phyloP scores from a whole-genome alignment of 2,329 filamentous ascomycete genomes.

The Colletotrichum navitas region DNA sequence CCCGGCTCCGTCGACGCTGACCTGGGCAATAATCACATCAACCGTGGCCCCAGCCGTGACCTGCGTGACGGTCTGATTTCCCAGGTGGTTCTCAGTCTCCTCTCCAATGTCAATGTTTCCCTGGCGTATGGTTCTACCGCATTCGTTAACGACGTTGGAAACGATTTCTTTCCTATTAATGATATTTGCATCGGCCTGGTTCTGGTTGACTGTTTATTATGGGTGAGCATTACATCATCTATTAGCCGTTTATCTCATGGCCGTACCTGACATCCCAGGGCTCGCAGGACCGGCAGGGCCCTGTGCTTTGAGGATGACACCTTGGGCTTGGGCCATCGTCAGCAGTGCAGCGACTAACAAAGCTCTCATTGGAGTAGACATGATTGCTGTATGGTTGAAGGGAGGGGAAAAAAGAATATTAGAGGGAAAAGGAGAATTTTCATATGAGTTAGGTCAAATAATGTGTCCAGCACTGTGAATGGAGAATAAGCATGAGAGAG shows the following conservation, averaged over 20 bases:
- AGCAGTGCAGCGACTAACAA: slow-evolving; percentile 52
- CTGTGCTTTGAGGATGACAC: slow-evolving; percentile 61
- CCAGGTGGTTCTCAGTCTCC: slow-evolving; percentile 65
- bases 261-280: slow-evolving; percentile 61
- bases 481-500: slow-evolving; percentile 23
- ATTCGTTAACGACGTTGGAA: slow-evolving; percentile 67
- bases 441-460: neutral
- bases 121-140: slow-evolving; percentile 70
- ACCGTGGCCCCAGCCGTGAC: slow-evolving; percentile 61
- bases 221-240: slow-evolving; percentile 61
- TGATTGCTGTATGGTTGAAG: slow-evolving; percentile 48
- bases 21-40: slow-evolving; percentile 65
- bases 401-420: slow-evolving; percentile 43
- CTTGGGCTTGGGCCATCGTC: slow-evolving; percentile 57
- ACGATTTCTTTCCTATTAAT: slow-evolving; percentile 69
- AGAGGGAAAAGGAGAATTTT: slow-evolving; percentile 39
- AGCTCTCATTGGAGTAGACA: slow-evolving; percentile 51
- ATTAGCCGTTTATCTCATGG: slow-evolving; percentile 50
- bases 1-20: slow-evolving; percentile 66
- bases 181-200: slow-evolving; percentile 74
- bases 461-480: slow-evolving; percentile 40
- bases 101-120: slow-evolving; percentile 73
- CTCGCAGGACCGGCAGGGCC: slow-evolving; percentile 59
- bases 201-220: slow-evolving; percentile 70
- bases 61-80: slow-evolving; percentile 60